These are phyloP conservation scores for Saturnispora serradocipensis DNA, from an alignment of 805 yeast genomes.

Conservation along the genomic window DNA sequence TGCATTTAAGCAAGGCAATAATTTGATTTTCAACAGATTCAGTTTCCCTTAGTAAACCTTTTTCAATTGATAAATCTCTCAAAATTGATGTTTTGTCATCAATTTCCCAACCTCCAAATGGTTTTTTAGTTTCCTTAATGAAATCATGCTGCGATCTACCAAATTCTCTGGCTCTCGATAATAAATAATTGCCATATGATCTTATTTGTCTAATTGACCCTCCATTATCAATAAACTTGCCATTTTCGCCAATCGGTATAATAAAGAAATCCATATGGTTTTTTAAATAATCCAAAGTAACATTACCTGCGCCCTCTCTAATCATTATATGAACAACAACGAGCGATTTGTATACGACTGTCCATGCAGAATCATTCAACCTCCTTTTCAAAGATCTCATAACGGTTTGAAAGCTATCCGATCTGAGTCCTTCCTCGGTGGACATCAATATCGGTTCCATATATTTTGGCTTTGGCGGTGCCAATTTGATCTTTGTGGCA, in stretches of 20 bases:
- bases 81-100: slow-evolving; percentile 49
- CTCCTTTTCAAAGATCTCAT: slow-evolving; percentile 55
- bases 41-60: slow-evolving; percentile 74
- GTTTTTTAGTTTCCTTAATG: slow-evolving; percentile 52
- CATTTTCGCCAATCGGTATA: slow-evolving; percentile 27
- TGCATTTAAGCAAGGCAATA: slow-evolving; percentile 62
- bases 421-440: slow-evolving; percentile 41
- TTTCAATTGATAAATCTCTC: slow-evolving; percentile 55
- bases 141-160: slow-evolving; percentile 61
- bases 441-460: slow-evolving; percentile 83
- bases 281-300: slow-evolving; percentile 61
- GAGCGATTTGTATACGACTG: slow-evolving; percentile 78
- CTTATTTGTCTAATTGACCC: slow-evolving; percentile 48
- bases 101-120: slow-evolving; percentile 27
- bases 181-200: slow-evolving; percentile 65
- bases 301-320: slow-evolving; percentile 79
- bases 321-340: slow-evolving; percentile 84
- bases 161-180: slow-evolving; percentile 59
- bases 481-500: slow-evolving; percentile 69
- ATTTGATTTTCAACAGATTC: slow-evolving; percentile 82
- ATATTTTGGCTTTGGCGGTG: slow-evolving; percentile 97
- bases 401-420: slow-evolving; percentile 55
- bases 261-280: slow-evolving; percentile 50
- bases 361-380: slow-evolving; percentile 79
- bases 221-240: slow-evolving; percentile 27